Evolutionary conservation across 2,329 filamentous ascomycete species (phyloP), one percentile per base, ranked within the genome.

Genomic region (Fusarium sp.): DNA sequence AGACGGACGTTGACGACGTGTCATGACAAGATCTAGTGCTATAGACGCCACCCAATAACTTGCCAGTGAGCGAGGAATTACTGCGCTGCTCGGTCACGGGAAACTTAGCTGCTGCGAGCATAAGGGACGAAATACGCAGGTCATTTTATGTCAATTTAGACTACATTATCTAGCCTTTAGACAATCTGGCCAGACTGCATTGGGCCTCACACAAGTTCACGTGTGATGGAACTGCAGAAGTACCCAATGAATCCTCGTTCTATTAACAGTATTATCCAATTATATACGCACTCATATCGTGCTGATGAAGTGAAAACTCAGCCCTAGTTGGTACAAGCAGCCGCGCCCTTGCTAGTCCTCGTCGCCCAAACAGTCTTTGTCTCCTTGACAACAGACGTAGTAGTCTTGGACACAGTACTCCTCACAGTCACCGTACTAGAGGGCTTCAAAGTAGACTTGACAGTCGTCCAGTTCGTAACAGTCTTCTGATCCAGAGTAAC

Each of bases 371-470:
- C 40, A 1, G 67, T 70, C 22, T 43, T 68, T 4, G 67, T 70
- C 18, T 55, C n/a, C 54, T 67, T 70, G 11, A 70, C 32, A 3
- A 60, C 46, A 7, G 67, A 70, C 5, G 67, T 68, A 15, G 62
- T 70, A 5, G 44, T 53, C 58, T 70, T 70, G 32, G 54, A 70
- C 3, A 70, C 63, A 6, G 67, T 70, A 13, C 63, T 70, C 25
- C 54, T 58, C 38, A 56, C 1, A 11, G 70, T 74, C 1, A 63
- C 65, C 0, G 70, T 73, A 45, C 67, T 73, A 0, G 69, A 74
- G 0, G 74, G 71, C 49, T 63, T 68, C 18, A 76, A 34, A 0
- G 74, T 76, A 3, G 73, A 70, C 55, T 73, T 75, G 12, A 72
- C 71, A 5, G 74, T 75, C 4, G 63, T 34, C 74, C 73, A 74